Evolutionary conservation across 2,329 filamentous ascomycete species (phyloP).

Genomic region (Clonostachys solani): DNA sequence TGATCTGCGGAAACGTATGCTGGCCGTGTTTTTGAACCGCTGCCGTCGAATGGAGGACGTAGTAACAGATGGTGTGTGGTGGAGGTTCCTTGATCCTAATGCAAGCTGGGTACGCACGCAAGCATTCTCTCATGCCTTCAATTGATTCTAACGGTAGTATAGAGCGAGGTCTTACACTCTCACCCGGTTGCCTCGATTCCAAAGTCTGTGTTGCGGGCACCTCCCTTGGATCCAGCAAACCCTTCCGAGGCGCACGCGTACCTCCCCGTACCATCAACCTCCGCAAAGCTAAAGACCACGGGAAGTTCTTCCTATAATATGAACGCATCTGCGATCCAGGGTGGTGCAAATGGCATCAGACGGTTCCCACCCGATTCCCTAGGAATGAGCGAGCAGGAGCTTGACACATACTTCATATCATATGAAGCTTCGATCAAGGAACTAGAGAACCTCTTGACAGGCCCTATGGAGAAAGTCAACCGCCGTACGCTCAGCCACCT

Average conservation of each 20-base stretch:
- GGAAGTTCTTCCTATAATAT: conserved; percentile 27
- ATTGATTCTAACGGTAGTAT: conserved; percentile 9
- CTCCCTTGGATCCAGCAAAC: conserved; percentile 93
- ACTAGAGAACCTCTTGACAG: conserved; percentile 80
- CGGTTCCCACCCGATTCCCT: conserved; percentile 80
- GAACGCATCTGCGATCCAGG: conserved; percentile 28
- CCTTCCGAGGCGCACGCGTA: conserved; percentile 82
- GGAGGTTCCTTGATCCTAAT: conserved; percentile 96
- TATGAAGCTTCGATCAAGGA: conserved; percentile 93
- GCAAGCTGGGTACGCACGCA: conserved; percentile 78
- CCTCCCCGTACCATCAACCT: conserved; percentile 79
- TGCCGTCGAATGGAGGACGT: conserved; percentile 92
- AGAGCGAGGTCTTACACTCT: conserved; percentile 94
- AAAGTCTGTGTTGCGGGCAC: conserved; percentile 90
- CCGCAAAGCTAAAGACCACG: conserved; percentile 74
- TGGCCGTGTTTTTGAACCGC: conserved; percentile 90
- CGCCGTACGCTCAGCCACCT: conserved; percentile 83
- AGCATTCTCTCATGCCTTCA: background rate
- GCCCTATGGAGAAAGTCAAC: conserved; percentile 96
- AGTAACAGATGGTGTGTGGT: conserved; percentile 90
- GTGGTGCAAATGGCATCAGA: conserved; percentile 57
- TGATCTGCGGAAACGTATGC: conserved; percentile 92
- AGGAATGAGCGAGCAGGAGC: conserved; percentile 77
- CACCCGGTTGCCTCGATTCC: conserved; percentile 88
- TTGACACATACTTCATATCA: conserved; percentile 93